Evolutionary conservation across 2,329 filamentous ascomycete genomes (phyloP), one percentile per base, ranked within the genome.

Genomic region (Cyanodermella asteris): DNA sequence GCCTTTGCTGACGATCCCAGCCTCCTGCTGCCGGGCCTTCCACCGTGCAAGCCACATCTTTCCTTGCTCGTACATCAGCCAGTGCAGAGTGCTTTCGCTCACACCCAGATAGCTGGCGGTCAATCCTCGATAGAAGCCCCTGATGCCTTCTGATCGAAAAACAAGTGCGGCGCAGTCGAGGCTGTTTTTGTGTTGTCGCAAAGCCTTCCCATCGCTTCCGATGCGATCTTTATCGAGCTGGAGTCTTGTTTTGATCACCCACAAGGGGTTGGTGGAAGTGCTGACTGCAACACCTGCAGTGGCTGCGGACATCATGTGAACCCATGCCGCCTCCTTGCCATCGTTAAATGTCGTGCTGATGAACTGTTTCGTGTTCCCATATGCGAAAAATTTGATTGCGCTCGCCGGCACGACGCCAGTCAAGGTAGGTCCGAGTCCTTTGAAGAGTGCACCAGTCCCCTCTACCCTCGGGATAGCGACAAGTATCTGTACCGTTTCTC

Each of bases 191-290:
- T 94, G 93, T 41, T 69, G 69, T 26, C 82, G 60, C 25, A 56
- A 55, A 27, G 53, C 51, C 30, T 61, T 55, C 33, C 62, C 54
- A 20, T 45, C 49, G 31, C 53, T 52, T 37, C 65, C 63, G 10
- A 72, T 73, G 26, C 69, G 64, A 42, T 76, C 77, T 55, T 82
- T 90, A 54, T 94, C 82, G 17, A 94, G 64, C 51, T 94, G 82
- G 38, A 94, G 47, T 16, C 82, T 61, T 20, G 82, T 94, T 60
- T 94, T 94, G 43, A 94, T 69, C 34, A 94, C 64, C 82, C 82
- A 94, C 41, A 94, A 91, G 2, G 82, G 82, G 48, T 93, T 93
- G 18, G 82, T 94, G 13, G 74, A 77, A 1, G 84, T 93, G 23
- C 77, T 77, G 0, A 84, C 93, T 5, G 72, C 71, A 21, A 93